These are phyloP conservation scores for Loxodes magnus DNA, from an alignment of 73 alveolate genomes.

Conservation along the genomic window DNA sequence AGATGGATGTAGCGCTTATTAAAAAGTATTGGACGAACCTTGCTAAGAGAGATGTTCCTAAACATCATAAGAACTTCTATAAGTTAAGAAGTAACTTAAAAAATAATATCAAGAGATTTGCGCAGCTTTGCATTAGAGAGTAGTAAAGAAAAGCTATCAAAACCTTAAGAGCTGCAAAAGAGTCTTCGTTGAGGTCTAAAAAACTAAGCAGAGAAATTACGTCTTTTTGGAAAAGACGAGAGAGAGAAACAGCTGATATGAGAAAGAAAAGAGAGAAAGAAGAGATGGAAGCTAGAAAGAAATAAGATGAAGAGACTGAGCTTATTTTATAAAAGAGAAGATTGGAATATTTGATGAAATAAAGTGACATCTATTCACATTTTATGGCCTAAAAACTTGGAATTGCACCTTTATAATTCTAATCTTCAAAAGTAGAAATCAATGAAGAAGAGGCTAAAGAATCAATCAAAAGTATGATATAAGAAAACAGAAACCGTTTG, in stretches of 20 bases:
- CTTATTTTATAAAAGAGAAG: constrained; percentile 83
- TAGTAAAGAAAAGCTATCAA: constrained; percentile 78
- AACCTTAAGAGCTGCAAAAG: constrained; percentile 79
- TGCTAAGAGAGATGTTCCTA: constrained; percentile 81
- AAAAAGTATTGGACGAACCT: constrained; percentile 47
- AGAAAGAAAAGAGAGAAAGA: constrained; percentile 89
- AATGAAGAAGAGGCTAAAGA: constrained; percentile 86
- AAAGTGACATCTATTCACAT: constrained; percentile 92
- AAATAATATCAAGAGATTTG: constrained; percentile 69
- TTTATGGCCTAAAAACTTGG: constrained; percentile 98
- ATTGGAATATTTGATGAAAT: constrained; percentile 89
- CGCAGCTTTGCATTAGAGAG: constrained; percentile 73
- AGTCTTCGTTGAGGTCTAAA: constrained; percentile 71
- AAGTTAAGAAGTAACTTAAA: constrained; percentile 77
- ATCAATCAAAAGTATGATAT: constrained; percentile 60
- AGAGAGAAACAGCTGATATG: constrained; percentile 89
- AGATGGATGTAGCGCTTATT: constrained; percentile 6
- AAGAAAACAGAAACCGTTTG: constrained; percentile 61
- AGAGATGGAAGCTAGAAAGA: constrained; percentile 86
- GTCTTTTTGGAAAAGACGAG: constrained; percentile 89
- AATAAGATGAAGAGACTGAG: constrained; percentile 94
- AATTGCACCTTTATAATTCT: constrained; percentile 55
- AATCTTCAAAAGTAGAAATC: constrained; percentile 39
- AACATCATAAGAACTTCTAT: constrained; percentile 51
- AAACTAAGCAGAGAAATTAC: constrained; percentile 85